These are phyloP conservation scores for Neonectria punicea DNA, from an alignment of 2,329 filamentous ascomycete genomes.

Conservation along the genomic window DNA sequence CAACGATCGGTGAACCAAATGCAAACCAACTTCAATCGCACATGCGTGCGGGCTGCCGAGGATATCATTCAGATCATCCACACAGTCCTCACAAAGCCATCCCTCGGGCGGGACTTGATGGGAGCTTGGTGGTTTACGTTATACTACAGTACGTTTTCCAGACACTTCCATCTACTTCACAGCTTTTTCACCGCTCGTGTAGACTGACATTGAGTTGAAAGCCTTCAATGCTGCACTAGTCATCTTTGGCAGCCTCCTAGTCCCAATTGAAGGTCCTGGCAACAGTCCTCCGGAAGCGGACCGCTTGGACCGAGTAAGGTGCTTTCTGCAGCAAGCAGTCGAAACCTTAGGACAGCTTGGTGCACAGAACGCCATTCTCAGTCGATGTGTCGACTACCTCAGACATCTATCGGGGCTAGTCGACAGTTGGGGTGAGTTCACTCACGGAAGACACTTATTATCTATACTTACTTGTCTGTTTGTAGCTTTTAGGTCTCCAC, in stretches of 20 bases:
- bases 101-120: slow-evolving; percentile 17
- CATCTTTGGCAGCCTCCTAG: slow-evolving; percentile 22
- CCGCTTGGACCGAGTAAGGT: not conserved
- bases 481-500: not conserved
- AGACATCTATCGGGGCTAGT: slow-evolving; percentile 1
- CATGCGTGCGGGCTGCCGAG: slow-evolving; percentile 18
- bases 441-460: not conserved
- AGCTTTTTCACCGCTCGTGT: too few relatives aligned
- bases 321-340: slow-evolving; percentile 1
- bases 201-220: too few relatives aligned
- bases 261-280: not conserved
- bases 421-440: slow-evolving; percentile 4
- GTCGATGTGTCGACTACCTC: slow-evolving; percentile 15
- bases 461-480: not conserved
- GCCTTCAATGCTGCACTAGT: slow-evolving; percentile 30
- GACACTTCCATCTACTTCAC: too few relatives aligned
- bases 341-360: slow-evolving; percentile 9
- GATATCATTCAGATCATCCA: slow-evolving; percentile 26
- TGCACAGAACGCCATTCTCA: slow-evolving; percentile 8
- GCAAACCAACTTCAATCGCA: slow-evolving; percentile 22
- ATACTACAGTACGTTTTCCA: slow-evolving; percentile 26
- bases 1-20: slow-evolving; percentile 13
- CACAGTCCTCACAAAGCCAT: slow-evolving; percentile 4
- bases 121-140: slow-evolving; percentile 36
- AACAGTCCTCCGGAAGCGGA: not conserved